Conservation (phyloP, 805 yeast genomes). For the Yarrowia hollandica region DNA sequence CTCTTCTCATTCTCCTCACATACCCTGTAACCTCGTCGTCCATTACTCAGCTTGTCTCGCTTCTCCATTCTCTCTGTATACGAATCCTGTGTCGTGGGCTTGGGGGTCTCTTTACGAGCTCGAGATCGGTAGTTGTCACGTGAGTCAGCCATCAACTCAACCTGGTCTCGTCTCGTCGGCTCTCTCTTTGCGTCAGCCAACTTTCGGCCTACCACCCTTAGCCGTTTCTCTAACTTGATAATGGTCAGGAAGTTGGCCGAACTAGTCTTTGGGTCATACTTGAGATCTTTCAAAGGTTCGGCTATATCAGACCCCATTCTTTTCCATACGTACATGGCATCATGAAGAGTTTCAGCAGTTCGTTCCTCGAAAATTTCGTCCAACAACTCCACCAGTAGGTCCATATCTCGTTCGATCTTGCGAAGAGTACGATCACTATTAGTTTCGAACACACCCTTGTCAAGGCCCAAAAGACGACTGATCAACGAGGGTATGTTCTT, state of each 20-base stretch:
- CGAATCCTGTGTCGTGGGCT: neutral
- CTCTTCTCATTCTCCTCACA: neutral
- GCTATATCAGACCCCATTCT: neutral
- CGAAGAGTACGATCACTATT: neutral
- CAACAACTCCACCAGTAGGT: neutral
- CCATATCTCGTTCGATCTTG: neutral
- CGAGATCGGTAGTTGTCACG: too few species aligned
- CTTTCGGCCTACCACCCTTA: neutral
- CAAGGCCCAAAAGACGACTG: neutral
- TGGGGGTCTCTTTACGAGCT: neutral
- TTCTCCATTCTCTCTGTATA: neutral
- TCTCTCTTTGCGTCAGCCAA: neutral
- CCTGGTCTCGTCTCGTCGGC: too few species aligned
- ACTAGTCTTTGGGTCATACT: neutral
- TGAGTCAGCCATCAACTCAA: too few species aligned
- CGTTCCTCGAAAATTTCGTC: neutral
- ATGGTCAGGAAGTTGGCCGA: conserved; percentile 2
- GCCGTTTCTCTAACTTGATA: neutral
- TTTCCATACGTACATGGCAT: neutral
- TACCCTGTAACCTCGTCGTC: neutral
- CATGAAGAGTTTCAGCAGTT: neutral
- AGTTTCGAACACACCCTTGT: neutral
- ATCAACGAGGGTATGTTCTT: neutral
- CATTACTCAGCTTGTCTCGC: neutral
- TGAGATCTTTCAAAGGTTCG: neutral